These are phyloP conservation scores for Colletotrichum liaoningense DNA, from an alignment of 2,329 filamentous ascomycete species.

Conservation along the genomic window DNA sequence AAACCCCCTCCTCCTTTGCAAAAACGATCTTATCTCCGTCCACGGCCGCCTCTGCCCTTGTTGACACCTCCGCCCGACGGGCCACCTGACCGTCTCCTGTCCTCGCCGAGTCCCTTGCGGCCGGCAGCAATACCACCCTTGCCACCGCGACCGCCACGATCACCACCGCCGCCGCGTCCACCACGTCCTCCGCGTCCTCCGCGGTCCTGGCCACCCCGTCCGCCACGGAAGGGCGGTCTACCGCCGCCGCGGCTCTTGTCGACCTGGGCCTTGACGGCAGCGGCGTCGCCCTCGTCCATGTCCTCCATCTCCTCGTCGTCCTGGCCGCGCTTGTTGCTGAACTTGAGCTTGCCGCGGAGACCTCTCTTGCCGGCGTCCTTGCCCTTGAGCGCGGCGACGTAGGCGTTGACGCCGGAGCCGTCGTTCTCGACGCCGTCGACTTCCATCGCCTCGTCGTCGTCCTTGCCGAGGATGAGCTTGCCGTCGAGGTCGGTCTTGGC, in stretches of 20 bases:
- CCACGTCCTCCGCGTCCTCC: constrained; percentile 42
- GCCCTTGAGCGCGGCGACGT: constrained; percentile 76
- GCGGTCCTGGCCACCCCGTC: constrained; percentile 43
- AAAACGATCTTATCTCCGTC: constrained; percentile 29
- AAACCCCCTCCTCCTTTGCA: background rate
- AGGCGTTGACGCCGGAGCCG: constrained; percentile 72
- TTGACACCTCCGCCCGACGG: constrained; percentile 25
- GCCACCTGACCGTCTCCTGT: constrained; percentile 55
- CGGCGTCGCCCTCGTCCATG: constrained; percentile 64
- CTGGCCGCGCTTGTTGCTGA: constrained; percentile 70
- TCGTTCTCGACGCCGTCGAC: constrained; percentile 67
- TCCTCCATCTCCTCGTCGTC: constrained; percentile 63
- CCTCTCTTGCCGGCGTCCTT: constrained; percentile 74
- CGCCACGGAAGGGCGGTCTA: constrained; percentile 44
- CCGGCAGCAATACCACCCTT: constrained; percentile 59
- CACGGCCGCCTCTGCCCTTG: constrained; percentile 30
- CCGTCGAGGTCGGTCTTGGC: constrained; percentile 81
- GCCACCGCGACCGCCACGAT: constrained; percentile 53
- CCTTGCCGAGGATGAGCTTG: constrained; percentile 80
- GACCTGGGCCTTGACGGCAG: constrained; percentile 63
- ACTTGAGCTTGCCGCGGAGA: constrained; percentile 76
- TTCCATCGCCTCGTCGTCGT: constrained; percentile 69
- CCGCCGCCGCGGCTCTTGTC: constrained; percentile 45
- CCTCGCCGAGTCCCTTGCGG: constrained; percentile 62
- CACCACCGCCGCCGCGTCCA: constrained; percentile 57